Evolutionary conservation across 108 stramenopile genomes (phyloP), one percentile per base, ranked within the genome.

Genomic region (Tribonema minus): DNA sequence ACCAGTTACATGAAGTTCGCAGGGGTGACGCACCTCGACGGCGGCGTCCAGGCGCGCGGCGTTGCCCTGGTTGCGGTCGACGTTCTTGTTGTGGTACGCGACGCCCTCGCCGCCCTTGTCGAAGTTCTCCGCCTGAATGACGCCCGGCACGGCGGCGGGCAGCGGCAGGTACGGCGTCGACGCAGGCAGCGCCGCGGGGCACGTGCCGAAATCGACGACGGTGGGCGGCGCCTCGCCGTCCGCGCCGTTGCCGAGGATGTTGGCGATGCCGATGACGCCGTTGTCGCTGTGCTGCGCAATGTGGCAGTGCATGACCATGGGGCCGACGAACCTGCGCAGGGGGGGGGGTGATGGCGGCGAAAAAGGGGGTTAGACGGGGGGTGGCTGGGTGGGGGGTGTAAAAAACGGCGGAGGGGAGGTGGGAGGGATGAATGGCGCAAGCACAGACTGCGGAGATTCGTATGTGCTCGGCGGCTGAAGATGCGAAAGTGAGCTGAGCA

Each of bases 271-370:
- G 67, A 79, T 79, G 37, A 79, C 33, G 20, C 77, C 77, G 1
- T 32, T 37, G 77, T 79, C 77, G 39, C 60, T 61, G 77, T 79
- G 77, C 3, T 46, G 38, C 35, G 68, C 59, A 1, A 79, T 67
- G 38, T 79, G 77, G 68, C 77, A 79, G 77, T 79, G 77, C 67
- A 79, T 58, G 39, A 46, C 35, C 64, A 75, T 59, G 30, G 68
- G 68, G 6, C 68, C 68, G 23, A 37, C 77, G 33, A 26, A 79
- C 1, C 68, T 15, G 46, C 20, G 46, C 9, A 15, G 20, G 46
- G 9, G 20, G 46, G 46, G 9, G 46, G 46, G 9, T 9, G 9
- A 54, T 54, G 46, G 20, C 20, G 20, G 46, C 46, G 20, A 54
- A 20, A 54, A 9, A 54, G 20, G 46, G 9, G 46, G 20, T 54